These are phyloP conservation scores for Fusarium tanahbumbuense DNA, from an alignment of 2,329 filamentous ascomycete genomes.

Conservation along the genomic window DNA sequence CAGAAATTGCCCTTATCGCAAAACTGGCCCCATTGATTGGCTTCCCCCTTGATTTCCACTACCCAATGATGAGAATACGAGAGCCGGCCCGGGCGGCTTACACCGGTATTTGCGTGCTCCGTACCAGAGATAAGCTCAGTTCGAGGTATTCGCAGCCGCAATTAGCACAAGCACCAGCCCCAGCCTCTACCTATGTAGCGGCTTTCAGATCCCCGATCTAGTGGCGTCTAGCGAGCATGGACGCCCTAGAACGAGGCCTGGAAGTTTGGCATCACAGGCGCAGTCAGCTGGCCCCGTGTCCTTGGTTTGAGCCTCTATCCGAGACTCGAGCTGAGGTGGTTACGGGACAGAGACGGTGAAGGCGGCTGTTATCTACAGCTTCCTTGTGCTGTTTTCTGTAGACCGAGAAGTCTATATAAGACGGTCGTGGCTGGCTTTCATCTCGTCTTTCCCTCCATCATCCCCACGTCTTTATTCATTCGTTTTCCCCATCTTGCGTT, in stretches of 20 bases:
- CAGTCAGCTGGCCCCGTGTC: slow-evolving; percentile 37
- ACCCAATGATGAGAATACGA: slow-evolving; percentile 42
- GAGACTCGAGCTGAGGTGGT: slow-evolving; percentile 25
- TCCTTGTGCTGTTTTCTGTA: slow-evolving; percentile 6
- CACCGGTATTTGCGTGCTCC: slow-evolving; percentile 32
- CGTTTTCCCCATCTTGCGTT: slow-evolving; percentile 26
- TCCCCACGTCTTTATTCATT: slow-evolving; percentile 8
- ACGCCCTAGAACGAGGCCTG: slow-evolving; percentile 19
- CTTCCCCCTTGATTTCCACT: slow-evolving; percentile 34
- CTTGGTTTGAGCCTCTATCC: slow-evolving; percentile 23
- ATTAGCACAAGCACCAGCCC: slow-evolving; percentile 11
- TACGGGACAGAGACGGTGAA: slow-evolving; percentile 18
- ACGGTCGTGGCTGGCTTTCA: slow-evolving; percentile 16
- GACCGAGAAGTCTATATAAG: slow-evolving; percentile 39
- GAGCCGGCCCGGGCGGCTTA: slow-evolving; percentile 48
- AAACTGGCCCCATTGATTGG: slow-evolving; percentile 30
- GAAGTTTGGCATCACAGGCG: slow-evolving; percentile 33
- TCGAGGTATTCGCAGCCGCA: slow-evolving; percentile 25
- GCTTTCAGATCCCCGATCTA: slow-evolving; percentile 42
- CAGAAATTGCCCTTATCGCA: slow-evolving; percentile 34
- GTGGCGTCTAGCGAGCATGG: slow-evolving; percentile 37
- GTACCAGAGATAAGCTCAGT: slow-evolving; percentile 35
- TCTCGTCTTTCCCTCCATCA: slow-evolving; percentile 15
- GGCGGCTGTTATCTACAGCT: slow-evolving; percentile 28
- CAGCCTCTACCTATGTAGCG: slow-evolving; percentile 13